Conservation (phyloP, 2,329 filamentous ascomycete genomes). For the Stemphylium lycopersici region DNA sequence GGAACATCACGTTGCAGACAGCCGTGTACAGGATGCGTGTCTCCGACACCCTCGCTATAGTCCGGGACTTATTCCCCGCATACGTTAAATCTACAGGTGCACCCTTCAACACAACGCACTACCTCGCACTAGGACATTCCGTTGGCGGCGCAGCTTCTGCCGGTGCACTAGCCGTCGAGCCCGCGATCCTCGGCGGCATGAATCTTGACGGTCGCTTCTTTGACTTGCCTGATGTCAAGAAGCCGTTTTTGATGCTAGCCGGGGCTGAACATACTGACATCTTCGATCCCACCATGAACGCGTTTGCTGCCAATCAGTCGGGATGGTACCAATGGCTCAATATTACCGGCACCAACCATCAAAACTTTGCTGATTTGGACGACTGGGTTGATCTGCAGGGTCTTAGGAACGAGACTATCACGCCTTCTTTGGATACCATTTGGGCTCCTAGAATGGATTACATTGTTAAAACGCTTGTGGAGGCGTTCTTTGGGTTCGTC, state of each 20-base stretch:
- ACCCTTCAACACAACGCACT: constrained; percentile 13
- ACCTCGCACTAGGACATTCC: constrained; percentile 15
- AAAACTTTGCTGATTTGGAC: constrained; percentile 31
- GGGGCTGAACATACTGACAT: constrained; percentile 21
- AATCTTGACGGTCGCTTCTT: constrained; percentile 17
- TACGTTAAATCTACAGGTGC: constrained; percentile 2
- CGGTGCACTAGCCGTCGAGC: background rate
- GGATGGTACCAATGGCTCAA: constrained; percentile 32
- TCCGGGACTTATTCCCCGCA: constrained; percentile 5
- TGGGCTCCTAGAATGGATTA: constrained; percentile 26
- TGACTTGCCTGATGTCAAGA: constrained; percentile 20
- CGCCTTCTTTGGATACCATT: constrained; percentile 19
- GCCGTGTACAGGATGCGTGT: constrained; percentile 5
- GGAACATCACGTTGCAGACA: background rate
- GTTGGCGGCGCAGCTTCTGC: constrained; percentile 18
- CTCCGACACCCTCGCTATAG: background rate
- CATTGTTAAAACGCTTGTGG: constrained; percentile 19
- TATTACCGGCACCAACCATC: constrained; percentile 23
- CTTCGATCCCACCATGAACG: constrained; percentile 24
- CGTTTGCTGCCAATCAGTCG: constrained; percentile 25
- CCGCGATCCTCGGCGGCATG: constrained; percentile 1
- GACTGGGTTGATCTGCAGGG: constrained; percentile 32
- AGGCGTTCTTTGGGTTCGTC: constrained; percentile 21
- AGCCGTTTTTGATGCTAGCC: constrained; percentile 28
- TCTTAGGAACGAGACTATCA: constrained; percentile 17